Conservation (phyloP, 495 filamentous ascomycete genomes). For the Niebla homalea region DNA sequence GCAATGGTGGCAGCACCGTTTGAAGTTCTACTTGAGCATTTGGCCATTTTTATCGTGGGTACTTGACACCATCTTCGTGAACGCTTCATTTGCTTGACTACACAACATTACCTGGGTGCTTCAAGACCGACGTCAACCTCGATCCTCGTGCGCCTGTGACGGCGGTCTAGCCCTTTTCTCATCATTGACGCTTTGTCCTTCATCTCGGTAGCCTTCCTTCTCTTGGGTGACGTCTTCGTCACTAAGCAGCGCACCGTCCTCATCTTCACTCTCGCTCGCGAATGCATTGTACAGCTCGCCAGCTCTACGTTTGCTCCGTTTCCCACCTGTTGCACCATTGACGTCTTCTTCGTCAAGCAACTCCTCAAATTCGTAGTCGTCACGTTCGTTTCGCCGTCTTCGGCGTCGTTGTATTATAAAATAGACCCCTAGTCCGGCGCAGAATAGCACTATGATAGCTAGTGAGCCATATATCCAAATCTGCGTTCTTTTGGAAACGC, state of each 20-base stretch:
- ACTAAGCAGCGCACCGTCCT: slow-evolving; percentile 14
- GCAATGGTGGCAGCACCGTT: no score
- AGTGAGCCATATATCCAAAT: slow-evolving; percentile 89
- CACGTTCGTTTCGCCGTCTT: slow-evolving; percentile 59
- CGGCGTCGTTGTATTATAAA: slow-evolving; percentile 65
- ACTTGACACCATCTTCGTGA: no score
- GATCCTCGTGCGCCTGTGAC: no score
- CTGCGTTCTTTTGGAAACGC: slow-evolving; percentile 76
- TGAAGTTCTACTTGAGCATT: no score
- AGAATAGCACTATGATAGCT: slow-evolving; percentile 74
- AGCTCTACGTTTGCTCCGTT: slow-evolving; percentile 44
- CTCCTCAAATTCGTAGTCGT: slow-evolving; percentile 91
- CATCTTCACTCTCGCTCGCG: slow-evolving; percentile 48
- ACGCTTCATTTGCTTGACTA: no score
- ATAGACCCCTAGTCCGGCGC: slow-evolving; percentile 64
- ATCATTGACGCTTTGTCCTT: slow-evolving; percentile 2
- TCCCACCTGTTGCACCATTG: slow-evolving; percentile 32
- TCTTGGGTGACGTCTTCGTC: slow-evolving; percentile 8
- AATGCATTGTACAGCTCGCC: slow-evolving; percentile 97
- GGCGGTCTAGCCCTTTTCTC: slow-evolving; percentile 1
- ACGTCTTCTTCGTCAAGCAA: slow-evolving; percentile 70
- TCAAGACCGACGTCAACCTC: no score
- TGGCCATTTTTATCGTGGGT: no score
- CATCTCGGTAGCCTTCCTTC: slow-evolving; percentile 9
- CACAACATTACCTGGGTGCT: no score